Evolutionary conservation across 2,329 filamentous ascomycete genomes (phyloP), one percentile per base, ranked within the genome.

Genomic region (Talaromyces amestolkiae): DNA sequence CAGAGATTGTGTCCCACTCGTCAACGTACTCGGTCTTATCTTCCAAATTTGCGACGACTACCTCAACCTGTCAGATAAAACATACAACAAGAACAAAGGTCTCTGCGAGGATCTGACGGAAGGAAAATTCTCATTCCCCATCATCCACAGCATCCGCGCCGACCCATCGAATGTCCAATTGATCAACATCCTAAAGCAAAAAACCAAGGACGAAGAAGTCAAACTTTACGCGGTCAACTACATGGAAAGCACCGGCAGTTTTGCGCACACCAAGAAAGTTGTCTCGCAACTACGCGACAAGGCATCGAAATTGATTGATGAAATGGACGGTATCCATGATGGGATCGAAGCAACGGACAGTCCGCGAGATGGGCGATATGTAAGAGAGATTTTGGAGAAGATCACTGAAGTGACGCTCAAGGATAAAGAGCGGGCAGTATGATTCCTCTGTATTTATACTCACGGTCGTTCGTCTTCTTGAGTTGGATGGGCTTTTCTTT

Each of bases 51-150:
- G 80, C 67, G 80, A 83, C 81, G 95, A 99, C 84, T 97, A 97
- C 81, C 88, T 93, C 77, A 98, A 98, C 77, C 87, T 99, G 51
- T 86, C 85, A 35, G 77, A 74, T 63, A 81, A 80, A n/a, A 84
- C 88, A 73, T 97, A 97, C 82, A 89, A 88, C 43, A 83, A 90
- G 69, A 94, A 96, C 78, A 98, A 98, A 81, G 95, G 94, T 59
- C 86, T 97, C 71, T 96, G 92, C 78, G 94, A 98, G 81, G 95
- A 98, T 78, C 81, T 98, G 71, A 97, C 93, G 0, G 95, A 98
- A 81, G 94, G 94, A 69, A 98, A 98, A 83, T 97, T 97, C 81
- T 94, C 90, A 31, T 97, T 97, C 76, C 93, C 93, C 47, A 89
- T 98, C 72, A 97, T 98, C 72, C 94, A 98, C 80, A 90, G 91